These are phyloP conservation scores for Rossbeevera mucosa DNA, from an alignment of 768 basidiomycete species.

Conservation along the genomic window DNA sequence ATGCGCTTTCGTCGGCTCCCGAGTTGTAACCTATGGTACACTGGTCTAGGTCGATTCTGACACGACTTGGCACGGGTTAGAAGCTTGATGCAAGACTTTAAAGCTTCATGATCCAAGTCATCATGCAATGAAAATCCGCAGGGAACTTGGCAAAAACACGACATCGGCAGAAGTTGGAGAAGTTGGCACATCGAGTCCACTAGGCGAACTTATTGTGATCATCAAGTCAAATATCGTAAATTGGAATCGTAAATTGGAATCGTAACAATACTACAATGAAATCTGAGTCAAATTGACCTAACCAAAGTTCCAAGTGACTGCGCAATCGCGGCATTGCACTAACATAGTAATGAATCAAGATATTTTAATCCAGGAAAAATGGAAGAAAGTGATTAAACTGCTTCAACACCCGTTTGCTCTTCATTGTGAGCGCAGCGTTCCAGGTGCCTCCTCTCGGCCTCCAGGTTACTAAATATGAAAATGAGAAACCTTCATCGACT, in stretches of 20 bases:
- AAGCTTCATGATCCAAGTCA: not conserved
- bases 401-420: not conserved
- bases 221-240: not conserved
- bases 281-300: not conserved
- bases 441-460: conserved; percentile 15
- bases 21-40: not conserved
- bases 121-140: not conserved
- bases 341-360: not conserved
- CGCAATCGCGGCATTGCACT: not conserved
- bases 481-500: not conserved
- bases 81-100: too few relatives aligned
- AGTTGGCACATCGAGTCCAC: too few relatives aligned
- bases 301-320: not conserved
- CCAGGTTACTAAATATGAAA: conserved; percentile 8
- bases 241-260: not conserved
- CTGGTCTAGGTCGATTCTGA: not conserved
- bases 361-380: not conserved
- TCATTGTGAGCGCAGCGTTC: conserved; percentile 4
- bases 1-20: not conserved
- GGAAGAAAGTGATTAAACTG: conserved; percentile 7
- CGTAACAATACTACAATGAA: not conserved
- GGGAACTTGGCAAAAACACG: not conserved
- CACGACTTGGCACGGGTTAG: too few relatives aligned
- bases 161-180: too few relatives aligned
- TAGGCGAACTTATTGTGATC: not conserved